Percentiles rank a stretch among this genome's conserved stretches.
Evolutionary conservation across 352 stramenopile genomes (phyloP).

Genomic region (Globisporangium nodosum): DNA sequence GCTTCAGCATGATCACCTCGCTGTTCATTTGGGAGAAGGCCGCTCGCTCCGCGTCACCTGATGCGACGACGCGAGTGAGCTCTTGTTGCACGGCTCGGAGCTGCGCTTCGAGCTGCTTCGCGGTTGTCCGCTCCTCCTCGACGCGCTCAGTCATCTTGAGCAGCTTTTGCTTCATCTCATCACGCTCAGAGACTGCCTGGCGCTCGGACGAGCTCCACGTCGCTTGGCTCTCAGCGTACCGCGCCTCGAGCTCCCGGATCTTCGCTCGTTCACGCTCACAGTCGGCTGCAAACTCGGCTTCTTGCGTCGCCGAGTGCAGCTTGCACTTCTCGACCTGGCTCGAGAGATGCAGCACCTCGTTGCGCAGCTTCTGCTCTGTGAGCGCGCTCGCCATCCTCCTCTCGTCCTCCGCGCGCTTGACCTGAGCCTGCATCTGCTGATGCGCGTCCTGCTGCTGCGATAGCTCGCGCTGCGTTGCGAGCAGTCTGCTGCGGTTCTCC

Average conservation of each 20-base stretch:
- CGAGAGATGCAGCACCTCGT: conserved; percentile 59
- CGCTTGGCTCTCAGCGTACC: conserved; percentile 24
- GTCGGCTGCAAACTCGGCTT: conserved; percentile 23
- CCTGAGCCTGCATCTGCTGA: conserved; percentile 19
- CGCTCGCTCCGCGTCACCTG: conserved; percentile 29
- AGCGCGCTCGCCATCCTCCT: conserved; percentile 24
- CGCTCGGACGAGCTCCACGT: conserved; percentile 32
- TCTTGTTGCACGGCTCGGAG: conserved; percentile 42
- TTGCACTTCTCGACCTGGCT: conserved; percentile 49
- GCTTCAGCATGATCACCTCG: conserved; percentile 54
- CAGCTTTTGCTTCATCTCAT: conserved; percentile 53
- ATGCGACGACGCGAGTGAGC: conserved; percentile 28
- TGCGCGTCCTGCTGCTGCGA: conserved; percentile 7
- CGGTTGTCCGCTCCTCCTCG: conserved; percentile 26
- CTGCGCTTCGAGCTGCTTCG: conserved; percentile 38
- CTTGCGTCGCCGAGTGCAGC: conserved; percentile 26
- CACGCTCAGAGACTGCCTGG: conserved; percentile 31
- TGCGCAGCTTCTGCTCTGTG: conserved; percentile 60
- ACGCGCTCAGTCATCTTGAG: conserved; percentile 30
- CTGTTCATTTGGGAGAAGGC: conserved; percentile 27
- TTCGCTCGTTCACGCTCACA: conserved; percentile 21
- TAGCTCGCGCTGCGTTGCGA: conserved; percentile 18
- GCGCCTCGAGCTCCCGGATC: conserved; percentile 39
- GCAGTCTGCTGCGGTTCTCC: conserved; percentile 16
- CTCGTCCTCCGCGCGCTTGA: conserved; percentile 34